A percentile compares a stretch with the other conserved stretches of the same genome.
phyloP scores from a whole-genome alignment of 805 yeast species.

The Kluyveromyces lactis region DNA sequence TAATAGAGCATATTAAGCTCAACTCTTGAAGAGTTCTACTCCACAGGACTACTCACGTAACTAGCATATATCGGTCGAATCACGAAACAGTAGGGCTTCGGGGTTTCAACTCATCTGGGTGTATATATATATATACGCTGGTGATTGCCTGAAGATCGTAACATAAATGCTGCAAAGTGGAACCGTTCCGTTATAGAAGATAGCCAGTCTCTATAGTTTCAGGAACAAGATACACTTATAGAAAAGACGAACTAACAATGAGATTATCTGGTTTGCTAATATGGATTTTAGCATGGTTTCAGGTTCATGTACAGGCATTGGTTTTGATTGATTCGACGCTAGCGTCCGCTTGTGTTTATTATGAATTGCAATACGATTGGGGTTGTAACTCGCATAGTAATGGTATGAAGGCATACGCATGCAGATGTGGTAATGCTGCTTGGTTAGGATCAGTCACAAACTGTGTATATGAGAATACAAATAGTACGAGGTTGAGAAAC shows the following conservation, averaged over 20 bases:
- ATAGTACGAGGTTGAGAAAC: conserved; percentile 21
- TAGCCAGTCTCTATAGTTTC: too few species aligned
- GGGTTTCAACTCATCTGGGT: too few species aligned
- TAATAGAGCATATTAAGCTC: too few species aligned
- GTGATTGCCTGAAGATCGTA: too few species aligned
- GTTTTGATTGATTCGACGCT: conserved; percentile 30
- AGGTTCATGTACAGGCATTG: conserved; percentile 7
- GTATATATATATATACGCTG: too few species aligned
- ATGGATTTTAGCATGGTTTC: background rate
- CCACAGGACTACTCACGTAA: too few species aligned
- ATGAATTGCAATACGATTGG: conserved; percentile 34
- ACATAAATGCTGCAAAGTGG: too few species aligned
- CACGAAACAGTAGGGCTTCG: too few species aligned
- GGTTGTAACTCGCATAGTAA: conserved; percentile 33
- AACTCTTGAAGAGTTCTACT: too few species aligned
- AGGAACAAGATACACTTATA: too few species aligned
- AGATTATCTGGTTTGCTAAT: background rate
- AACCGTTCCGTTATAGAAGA: too few species aligned
- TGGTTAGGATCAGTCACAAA: conserved; percentile 39
- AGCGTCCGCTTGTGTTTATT: conserved; percentile 36
- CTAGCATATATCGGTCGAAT: too few species aligned
- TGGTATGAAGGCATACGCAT: conserved; percentile 28
- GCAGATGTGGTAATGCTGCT: conserved; percentile 35
- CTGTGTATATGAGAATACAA: conserved; percentile 32
- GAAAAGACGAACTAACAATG: conserved; percentile 1